A percentile compares a stretch with the other conserved stretches of the same genome.
Conservation (phyloP, 176 grass and related monocot species). For the Carex scoparia region DNA sequence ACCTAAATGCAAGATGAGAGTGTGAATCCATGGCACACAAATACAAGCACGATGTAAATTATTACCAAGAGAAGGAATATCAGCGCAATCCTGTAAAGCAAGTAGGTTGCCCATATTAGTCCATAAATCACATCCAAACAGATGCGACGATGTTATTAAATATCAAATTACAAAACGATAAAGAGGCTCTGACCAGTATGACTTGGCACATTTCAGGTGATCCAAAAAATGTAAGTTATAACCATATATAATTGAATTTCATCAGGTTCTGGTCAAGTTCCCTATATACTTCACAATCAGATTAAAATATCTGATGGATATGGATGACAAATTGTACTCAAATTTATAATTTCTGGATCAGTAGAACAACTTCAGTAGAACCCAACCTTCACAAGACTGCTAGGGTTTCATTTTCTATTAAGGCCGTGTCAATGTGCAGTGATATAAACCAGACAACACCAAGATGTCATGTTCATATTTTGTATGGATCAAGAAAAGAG, state of each 20-base stretch:
- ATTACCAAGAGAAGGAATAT: conserved; percentile 74
- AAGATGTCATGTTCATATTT: neutral
- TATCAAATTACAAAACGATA: conserved; percentile 1
- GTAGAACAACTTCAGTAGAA: neutral
- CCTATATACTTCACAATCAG: neutral
- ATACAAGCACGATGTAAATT: conserved; percentile 82
- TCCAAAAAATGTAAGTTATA: neutral
- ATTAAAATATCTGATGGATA: conserved; percentile 12
- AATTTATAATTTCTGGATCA: neutral
- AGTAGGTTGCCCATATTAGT: neutral
- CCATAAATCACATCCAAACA: neutral
- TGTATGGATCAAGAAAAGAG: neutral
- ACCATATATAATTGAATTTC: neutral
- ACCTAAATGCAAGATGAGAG: conserved; percentile 73
- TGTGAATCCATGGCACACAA: conserved; percentile 83
- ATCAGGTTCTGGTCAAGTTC: neutral
- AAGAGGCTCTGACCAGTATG: neutral
- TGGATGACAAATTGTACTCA: conserved; percentile 3
- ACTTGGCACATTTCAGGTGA: neutral
- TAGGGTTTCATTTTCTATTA: neutral
- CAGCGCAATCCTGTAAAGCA: conserved; percentile 53
- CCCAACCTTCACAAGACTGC: neutral
- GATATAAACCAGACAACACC: neutral
- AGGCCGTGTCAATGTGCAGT: neutral
- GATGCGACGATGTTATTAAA: neutral